Percentiles rank a stretch among this genome's conserved stretches.
phyloP scores from a whole-genome alignment of 768 basidiomycete species.

The Cantharellus cinnabarinus region DNA sequence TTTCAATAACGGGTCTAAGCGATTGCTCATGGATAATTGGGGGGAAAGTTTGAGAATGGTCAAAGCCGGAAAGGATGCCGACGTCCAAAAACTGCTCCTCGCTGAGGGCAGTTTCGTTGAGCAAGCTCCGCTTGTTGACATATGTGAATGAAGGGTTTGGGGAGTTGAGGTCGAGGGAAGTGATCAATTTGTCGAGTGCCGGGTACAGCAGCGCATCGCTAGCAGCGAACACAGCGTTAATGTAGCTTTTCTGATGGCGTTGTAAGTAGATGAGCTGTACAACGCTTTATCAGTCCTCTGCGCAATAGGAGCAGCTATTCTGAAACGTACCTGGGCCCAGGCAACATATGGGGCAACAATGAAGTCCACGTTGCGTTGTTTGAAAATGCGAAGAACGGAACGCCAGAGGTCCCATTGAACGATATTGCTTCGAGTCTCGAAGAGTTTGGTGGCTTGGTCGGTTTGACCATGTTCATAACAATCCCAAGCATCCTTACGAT shows the following conservation, averaged over 20 bases:
- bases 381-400: conserved; percentile 76
- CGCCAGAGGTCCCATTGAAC: conserved; percentile 86
- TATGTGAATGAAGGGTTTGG: conserved; percentile 57
- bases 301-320: not conserved
- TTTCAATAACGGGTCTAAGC: conserved; percentile 70
- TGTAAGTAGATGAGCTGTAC: conserved; percentile 80
- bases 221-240: conserved; percentile 83
- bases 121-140: conserved; percentile 57
- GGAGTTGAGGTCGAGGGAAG: conserved; percentile 57
- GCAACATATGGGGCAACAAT: conserved; percentile 88
- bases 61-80: conserved; percentile 78
- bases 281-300: not conserved
- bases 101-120: conserved; percentile 40
- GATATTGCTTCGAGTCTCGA: conserved; percentile 51
- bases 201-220: conserved; percentile 83
- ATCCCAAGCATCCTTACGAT: conserved; percentile 71
- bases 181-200: conserved; percentile 71
- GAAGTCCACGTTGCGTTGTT: conserved; percentile 89
- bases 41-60: conserved; percentile 61
- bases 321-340: conserved; percentile 62
- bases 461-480: conserved; percentile 87
- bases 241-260: conserved; percentile 80
- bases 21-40: conserved; percentile 64
- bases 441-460: conserved; percentile 67
- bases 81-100: conserved; percentile 93